Evolutionary conservation across 2,329 filamentous ascomycete species (phyloP).

Genomic region (Colletotrichum destructivum): DNA sequence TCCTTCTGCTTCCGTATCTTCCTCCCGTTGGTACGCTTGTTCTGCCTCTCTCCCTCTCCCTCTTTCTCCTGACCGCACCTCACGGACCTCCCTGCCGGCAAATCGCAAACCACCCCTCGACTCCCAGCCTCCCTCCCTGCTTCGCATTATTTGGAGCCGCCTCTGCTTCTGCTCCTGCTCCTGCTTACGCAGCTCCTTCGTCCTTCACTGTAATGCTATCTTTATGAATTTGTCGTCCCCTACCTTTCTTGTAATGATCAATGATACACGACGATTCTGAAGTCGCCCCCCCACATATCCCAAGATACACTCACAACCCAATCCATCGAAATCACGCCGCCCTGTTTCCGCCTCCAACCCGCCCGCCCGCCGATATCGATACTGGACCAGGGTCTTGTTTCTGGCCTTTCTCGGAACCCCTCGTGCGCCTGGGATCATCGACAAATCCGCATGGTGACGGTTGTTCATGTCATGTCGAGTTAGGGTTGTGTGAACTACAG

Average conservation of each 20-base stretch:
- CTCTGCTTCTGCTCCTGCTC: constrained; percentile 2
- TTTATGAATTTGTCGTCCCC: constrained; percentile 27
- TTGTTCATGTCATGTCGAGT: constrained; percentile 43
- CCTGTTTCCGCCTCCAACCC: not conserved
- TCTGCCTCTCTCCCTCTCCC: not conserved
- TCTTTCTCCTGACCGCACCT: constrained; percentile 26
- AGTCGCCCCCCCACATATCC: constrained; percentile 24
- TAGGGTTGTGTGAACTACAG: constrained; percentile 43
- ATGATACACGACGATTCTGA: constrained; percentile 44
- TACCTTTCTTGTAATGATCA: constrained; percentile 43
- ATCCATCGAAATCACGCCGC: constrained; percentile 23
- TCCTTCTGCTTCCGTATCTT: constrained; percentile 22
- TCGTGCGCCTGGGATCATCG: constrained; percentile 9
- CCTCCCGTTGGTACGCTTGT: constrained; percentile 21
- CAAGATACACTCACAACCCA: constrained; percentile 24
- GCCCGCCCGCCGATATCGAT: constrained; percentile 11
- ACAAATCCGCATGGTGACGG: constrained; percentile 28
- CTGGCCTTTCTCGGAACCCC: constrained; percentile 2
- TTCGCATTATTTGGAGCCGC: constrained; percentile 7
- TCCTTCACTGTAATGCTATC: constrained; percentile 25
- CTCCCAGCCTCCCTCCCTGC: constrained; percentile 34
- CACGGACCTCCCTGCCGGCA: constrained; percentile 27
- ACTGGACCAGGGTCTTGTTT: not conserved
- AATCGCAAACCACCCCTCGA: constrained; percentile 19
- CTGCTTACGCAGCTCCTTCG: constrained; percentile 27